Conservation (phyloP, 805 yeast genomes). For the Millerago galiae region DNA sequence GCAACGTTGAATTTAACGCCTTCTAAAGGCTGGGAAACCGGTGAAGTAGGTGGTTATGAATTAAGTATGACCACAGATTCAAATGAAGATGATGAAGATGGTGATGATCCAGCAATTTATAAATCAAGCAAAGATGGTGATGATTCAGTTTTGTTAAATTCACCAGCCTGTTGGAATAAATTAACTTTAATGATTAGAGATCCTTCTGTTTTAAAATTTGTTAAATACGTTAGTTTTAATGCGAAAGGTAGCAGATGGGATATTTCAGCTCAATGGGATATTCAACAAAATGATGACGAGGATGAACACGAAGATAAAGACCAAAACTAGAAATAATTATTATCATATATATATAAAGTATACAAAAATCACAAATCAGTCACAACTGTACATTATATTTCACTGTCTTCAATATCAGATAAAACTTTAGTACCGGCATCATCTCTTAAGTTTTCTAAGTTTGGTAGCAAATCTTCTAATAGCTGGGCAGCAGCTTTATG, state of each 20-base stretch:
- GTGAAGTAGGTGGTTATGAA: slow-evolving; percentile 95
- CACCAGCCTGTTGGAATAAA: slow-evolving; percentile 80
- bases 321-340: slow-evolving; percentile 1
- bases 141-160: slow-evolving; percentile 70
- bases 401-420: slow-evolving; percentile 22
- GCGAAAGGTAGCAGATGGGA: slow-evolving; percentile 96
- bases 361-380: neutral
- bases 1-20: slow-evolving; percentile 83
- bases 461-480: slow-evolving; percentile 57
- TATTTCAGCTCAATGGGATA: slow-evolving; percentile 72
- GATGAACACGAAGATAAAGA: slow-evolving; percentile 30
- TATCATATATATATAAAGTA: neutral
- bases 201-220: slow-evolving; percentile 79
- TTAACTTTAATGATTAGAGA: slow-evolving; percentile 76
- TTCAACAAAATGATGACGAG: slow-evolving; percentile 41
- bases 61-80: slow-evolving; percentile 64
- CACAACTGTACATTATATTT: slow-evolving; percentile 7
- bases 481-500: slow-evolving; percentile 70
- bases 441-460: slow-evolving; percentile 53
- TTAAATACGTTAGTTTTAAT: slow-evolving; percentile 82
- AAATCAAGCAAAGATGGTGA: slow-evolving; percentile 50
- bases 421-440: slow-evolving; percentile 32
- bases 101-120: slow-evolving; percentile 84
- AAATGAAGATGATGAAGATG: slow-evolving; percentile 36
- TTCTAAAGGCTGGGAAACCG: slow-evolving; percentile 73